Evolutionary conservation across 2,329 filamentous ascomycete species (phyloP).

Genomic region (Hyphodiscus sp.): DNA sequence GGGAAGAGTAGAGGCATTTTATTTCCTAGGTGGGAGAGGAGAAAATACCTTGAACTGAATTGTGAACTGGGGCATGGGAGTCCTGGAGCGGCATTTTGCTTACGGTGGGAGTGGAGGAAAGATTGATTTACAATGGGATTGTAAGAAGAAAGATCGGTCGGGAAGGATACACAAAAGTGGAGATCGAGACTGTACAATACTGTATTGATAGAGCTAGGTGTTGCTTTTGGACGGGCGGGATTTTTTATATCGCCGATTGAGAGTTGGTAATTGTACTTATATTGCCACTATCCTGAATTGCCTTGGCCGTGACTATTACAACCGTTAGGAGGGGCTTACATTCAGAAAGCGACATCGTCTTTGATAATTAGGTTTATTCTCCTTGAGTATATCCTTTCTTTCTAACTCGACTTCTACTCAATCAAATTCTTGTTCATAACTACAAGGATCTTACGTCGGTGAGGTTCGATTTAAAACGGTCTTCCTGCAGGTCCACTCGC

Average conservation of each 20-base stretch:
- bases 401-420: not conserved
- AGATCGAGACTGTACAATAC: conserved; percentile 9
- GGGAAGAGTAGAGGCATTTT: not conserved
- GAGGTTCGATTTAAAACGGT: not conserved
- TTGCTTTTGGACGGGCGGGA: not conserved
- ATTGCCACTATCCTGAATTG: not conserved
- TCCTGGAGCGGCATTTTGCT: conserved; percentile 2
- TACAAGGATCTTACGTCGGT: not conserved
- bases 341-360: not conserved
- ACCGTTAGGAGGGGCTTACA: not conserved
- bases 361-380: not conserved
- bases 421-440: not conserved
- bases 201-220: conserved; percentile 5
- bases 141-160: not conserved
- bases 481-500: not conserved
- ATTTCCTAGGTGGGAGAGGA: not conserved
- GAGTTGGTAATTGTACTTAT: not conserved
- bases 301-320: not conserved
- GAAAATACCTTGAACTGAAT: conserved; percentile 3
- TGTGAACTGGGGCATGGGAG: conserved; percentile 1
- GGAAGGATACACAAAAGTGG: conserved; percentile 7
- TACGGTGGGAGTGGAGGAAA: conserved; percentile 21
- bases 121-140: not conserved
- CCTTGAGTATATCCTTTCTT: not conserved
- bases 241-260: not conserved